A percentile compares a stretch with the other conserved stretches of the same genome.
These are phyloP conservation scores for Bryoglossum gracile DNA, from an alignment of 495 filamentous ascomycete species.

Conservation along the genomic window DNA sequence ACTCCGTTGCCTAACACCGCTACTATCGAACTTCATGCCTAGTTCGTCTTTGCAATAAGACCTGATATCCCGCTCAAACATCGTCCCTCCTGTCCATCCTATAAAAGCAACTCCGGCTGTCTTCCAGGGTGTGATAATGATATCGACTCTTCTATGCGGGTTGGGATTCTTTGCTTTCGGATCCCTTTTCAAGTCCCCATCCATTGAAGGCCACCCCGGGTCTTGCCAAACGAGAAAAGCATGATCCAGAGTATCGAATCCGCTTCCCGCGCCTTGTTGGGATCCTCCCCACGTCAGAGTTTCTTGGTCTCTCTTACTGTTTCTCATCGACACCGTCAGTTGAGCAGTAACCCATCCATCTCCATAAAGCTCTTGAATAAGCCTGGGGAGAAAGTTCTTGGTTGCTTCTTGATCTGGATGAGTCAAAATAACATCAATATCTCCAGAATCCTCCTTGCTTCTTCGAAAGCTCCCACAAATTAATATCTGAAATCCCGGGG, in stretches of 20 bases:
- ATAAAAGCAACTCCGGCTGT: conserved; percentile 82
- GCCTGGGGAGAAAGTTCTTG: conserved; percentile 52
- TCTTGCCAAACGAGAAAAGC: conserved; percentile 91
- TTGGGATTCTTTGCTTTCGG: conserved; percentile 55
- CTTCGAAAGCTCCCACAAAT: conserved; percentile 82
- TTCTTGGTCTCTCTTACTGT: conserved; percentile 62
- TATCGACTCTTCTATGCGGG: conserved; percentile 80
- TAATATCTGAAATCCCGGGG: conserved; percentile 56
- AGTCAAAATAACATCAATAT: conserved; percentile 80
- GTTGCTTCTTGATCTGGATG: conserved; percentile 67
- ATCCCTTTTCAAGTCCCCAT: conserved; percentile 27
- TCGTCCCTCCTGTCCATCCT: conserved; percentile 83
- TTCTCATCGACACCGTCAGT: conserved; percentile 56
- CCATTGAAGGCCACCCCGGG: conserved; percentile 43
- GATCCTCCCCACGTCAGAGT: conserved; percentile 47
- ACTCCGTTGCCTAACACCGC: conserved; percentile 63
- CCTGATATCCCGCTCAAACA: conserved; percentile 82
- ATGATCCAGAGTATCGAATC: conserved; percentile 86
- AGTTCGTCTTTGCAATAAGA: conserved; percentile 67
- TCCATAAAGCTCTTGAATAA: conserved; percentile 63
- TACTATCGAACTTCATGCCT: conserved; percentile 83
- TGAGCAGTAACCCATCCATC: conserved; percentile 75
- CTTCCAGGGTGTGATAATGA: conserved; percentile 84
- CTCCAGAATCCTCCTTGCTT: conserved; percentile 65
- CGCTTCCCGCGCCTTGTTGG: conserved; percentile 33